Evolutionary conservation across 495 filamentous ascomycete species (phyloP).

Genomic region (Cercophora scortea): DNA sequence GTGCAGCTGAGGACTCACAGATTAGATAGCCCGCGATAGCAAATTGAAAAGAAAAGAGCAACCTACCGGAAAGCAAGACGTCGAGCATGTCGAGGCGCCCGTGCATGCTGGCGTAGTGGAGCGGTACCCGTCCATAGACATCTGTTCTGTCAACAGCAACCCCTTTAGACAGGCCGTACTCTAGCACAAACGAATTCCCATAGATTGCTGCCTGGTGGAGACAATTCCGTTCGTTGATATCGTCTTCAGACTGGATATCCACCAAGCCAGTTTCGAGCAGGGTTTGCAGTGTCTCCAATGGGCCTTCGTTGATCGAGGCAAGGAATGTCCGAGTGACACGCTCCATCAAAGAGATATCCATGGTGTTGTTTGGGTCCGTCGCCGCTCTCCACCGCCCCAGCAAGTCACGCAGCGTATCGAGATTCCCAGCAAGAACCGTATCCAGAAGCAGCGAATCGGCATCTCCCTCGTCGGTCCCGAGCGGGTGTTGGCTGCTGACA

Average conservation of each 20-base stretch:
- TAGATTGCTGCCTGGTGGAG: constrained; percentile 92
- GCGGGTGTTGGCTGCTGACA: constrained; percentile 52
- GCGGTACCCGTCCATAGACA: constrained; percentile 86
- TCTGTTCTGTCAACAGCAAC: constrained; percentile 76
- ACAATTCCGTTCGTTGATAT: constrained; percentile 95
- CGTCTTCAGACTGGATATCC: constrained; percentile 81
- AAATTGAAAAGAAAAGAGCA: not conserved
- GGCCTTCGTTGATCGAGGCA: constrained; percentile 76
- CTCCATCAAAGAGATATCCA: constrained; percentile 46
- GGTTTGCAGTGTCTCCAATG: constrained; percentile 64
- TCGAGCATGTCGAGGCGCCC: constrained; percentile 80
- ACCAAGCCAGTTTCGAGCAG: constrained; percentile 76
- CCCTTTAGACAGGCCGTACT: constrained; percentile 57
- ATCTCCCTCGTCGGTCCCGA: constrained; percentile 73
- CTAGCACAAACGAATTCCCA: constrained; percentile 67
- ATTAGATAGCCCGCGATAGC: not conserved
- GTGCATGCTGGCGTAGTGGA: constrained; percentile 96
- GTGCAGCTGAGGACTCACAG: constrained; percentile 28
- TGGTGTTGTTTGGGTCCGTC: constrained; percentile 24
- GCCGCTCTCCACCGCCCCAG: constrained; percentile 41
- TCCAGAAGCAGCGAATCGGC: constrained; percentile 83
- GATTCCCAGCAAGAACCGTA: constrained; percentile 70
- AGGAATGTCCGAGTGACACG: constrained; percentile 84
- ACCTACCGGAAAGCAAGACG: constrained; percentile 52
- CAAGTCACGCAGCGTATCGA: constrained; percentile 44